A percentile compares a stretch with the other conserved stretches of the same genome.
Conservation (phyloP, 345 rosid genomes). For the Eucalyptus pauciflora region DNA sequence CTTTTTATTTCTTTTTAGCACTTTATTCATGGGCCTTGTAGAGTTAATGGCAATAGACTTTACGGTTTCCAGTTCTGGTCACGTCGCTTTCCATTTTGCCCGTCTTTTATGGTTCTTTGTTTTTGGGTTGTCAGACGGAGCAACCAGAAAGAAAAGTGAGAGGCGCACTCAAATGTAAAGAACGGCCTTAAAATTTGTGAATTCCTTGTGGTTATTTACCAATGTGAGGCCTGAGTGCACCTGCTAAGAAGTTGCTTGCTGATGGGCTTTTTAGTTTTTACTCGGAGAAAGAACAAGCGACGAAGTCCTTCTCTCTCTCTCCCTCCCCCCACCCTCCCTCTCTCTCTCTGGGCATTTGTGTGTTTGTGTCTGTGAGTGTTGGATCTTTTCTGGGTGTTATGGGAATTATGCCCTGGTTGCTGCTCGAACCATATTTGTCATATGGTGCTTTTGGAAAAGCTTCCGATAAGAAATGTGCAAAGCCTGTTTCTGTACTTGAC, state of each 20-base stretch:
- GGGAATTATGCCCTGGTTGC: not conserved
- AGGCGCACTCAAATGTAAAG: not conserved
- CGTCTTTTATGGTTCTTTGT: not conserved
- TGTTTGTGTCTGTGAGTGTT: not conserved
- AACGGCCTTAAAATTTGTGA: not conserved
- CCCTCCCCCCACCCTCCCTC: rapidly evolving
- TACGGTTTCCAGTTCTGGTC: not conserved
- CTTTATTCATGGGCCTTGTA: not conserved
- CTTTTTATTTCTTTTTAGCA: not conserved
- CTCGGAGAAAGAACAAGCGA: not conserved
- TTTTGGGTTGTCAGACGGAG: conserved; percentile 1
- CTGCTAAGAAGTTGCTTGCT: not conserved
- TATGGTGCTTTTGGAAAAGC: not conserved
- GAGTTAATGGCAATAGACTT: not conserved
- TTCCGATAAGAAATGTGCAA: not conserved
- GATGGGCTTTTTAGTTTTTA: not conserved
- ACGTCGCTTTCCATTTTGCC: conserved; percentile 8
- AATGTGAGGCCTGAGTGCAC: conserved; percentile 14
- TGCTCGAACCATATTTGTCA: not conserved
- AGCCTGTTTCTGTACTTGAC: not conserved
- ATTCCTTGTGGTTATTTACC: not conserved
- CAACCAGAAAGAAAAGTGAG: not conserved
- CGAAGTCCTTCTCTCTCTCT: not conserved
- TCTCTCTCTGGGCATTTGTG: not conserved
- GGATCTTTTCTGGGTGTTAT: not conserved